These are phyloP conservation scores for Leucogyrophana mollusca DNA, from an alignment of 768 basidiomycete genomes.

Conservation along the genomic window DNA sequence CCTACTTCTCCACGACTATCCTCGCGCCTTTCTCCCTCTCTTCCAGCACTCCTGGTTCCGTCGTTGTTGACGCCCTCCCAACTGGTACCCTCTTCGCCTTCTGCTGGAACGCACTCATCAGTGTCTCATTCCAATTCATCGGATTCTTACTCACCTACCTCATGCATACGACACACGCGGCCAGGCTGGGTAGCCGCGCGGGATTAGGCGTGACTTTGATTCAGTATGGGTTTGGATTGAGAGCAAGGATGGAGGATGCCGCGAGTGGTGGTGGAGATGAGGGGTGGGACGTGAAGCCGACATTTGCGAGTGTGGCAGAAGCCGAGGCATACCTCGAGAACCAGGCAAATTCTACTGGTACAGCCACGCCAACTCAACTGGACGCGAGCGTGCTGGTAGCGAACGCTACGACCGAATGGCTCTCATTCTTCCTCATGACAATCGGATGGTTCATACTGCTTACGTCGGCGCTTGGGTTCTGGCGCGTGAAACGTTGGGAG, in stretches of 20 bases:
- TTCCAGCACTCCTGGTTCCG: slow-evolving; percentile 56
- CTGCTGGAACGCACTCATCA: slow-evolving; percentile 91
- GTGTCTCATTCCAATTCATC: slow-evolving; percentile 96
- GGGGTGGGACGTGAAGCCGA: slow-evolving; percentile 37
- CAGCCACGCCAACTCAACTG: slow-evolving; percentile 24
- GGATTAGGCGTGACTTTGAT: slow-evolving; percentile 96
- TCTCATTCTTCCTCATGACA: slow-evolving; percentile 94
- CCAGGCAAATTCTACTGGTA: slow-evolving; percentile 22
- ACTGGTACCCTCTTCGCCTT: slow-evolving; percentile 83
- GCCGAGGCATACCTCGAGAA: slow-evolving; percentile 39
- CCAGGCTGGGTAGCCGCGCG: slow-evolving; percentile 88
- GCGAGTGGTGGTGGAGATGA: slow-evolving; percentile 24
- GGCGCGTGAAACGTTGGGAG: slow-evolving; percentile 91
- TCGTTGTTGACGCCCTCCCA: slow-evolving; percentile 88
- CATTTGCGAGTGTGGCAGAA: slow-evolving; percentile 44
- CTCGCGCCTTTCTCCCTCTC: slow-evolving; percentile 78
- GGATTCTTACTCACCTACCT: slow-evolving; percentile 93
- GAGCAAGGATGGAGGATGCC: slow-evolving; percentile 48
- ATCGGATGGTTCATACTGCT: slow-evolving; percentile 87
- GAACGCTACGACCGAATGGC: slow-evolving; percentile 87
- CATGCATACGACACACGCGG: slow-evolving; percentile 90
- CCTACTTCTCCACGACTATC: slow-evolving; percentile 98
- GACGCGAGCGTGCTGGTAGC: slow-evolving; percentile 38
- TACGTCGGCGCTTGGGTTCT: slow-evolving; percentile 87
- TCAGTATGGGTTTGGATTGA: slow-evolving; percentile 87